Conservation (phyloP, 169 alveolate species). For the Cryptosporidium tyzzeri region DNA sequence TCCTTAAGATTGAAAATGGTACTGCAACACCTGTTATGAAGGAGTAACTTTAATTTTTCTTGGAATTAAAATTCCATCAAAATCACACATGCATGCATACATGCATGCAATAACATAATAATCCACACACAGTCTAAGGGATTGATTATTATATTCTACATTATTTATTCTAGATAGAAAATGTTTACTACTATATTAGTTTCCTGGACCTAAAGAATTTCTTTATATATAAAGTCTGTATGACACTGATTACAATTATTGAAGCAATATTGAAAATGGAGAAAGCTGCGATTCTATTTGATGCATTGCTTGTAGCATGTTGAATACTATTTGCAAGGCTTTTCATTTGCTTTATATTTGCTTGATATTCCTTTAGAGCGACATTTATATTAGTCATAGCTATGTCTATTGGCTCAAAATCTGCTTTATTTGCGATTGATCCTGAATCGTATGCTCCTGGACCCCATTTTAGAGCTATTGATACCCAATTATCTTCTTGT, state of each 20-base stretch:
- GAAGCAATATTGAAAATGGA: conserved; percentile 33
- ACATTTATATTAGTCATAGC: conserved; percentile 23
- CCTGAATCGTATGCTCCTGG: conserved; percentile 49
- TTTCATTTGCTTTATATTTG: conserved; percentile 27
- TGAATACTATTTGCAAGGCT: not conserved
- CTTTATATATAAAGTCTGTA: conserved; percentile 46
- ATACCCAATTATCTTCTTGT: not conserved
- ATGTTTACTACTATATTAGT: conserved; percentile 36
- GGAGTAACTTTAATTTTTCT: not conserved
- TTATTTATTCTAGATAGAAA: not conserved
- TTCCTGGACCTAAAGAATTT: conserved; percentile 68
- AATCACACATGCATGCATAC: not conserved
- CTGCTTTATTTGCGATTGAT: conserved; percentile 55
- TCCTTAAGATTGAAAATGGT: conserved; percentile 78
- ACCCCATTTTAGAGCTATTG: conserved; percentile 58
- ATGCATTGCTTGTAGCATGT: conserved; percentile 34
- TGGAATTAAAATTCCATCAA: not conserved
- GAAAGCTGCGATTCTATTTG: conserved; percentile 24
- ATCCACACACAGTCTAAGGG: conserved; percentile 5
- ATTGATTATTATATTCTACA: not conserved
- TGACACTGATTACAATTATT: conserved; percentile 16
- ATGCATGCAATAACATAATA: not conserved
- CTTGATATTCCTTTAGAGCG: conserved; percentile 65
- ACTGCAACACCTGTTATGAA: conserved; percentile 29
- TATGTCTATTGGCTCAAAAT: conserved; percentile 32